phyloP scores from a whole-genome alignment of 2,329 filamentous ascomycete species.

The Xylariaceae sp. region DNA sequence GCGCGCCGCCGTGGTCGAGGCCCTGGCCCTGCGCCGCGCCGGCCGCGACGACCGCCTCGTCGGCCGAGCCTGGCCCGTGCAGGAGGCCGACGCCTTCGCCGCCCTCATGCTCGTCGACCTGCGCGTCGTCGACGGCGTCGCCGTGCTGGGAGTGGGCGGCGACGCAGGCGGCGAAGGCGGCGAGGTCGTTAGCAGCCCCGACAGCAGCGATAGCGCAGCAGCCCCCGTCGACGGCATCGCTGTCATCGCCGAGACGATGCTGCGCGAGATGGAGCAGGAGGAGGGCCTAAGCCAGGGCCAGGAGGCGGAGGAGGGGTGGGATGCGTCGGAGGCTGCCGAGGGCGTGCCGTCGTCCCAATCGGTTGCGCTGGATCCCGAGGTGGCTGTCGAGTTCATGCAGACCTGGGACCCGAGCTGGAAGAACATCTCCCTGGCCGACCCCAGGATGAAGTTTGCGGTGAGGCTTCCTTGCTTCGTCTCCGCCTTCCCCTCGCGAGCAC shows the following conservation, averaged over 20 bases:
- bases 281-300: too few species aligned
- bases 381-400: slow-evolving; percentile 34
- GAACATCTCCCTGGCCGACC: slow-evolving; percentile 46
- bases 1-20: slow-evolving; percentile 45
- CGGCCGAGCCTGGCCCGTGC: slow-evolving; percentile 13
- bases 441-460: slow-evolving; percentile 66
- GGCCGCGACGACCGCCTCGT: slow-evolving; percentile 18
- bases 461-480: slow-evolving; percentile 24
- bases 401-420: slow-evolving; percentile 52
- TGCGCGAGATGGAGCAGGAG: too few species aligned
- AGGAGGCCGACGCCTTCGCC: slow-evolving; percentile 26
- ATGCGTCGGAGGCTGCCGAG: too few species aligned
- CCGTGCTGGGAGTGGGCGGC: too few species aligned
- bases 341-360: too few species aligned
- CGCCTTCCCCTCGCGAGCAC: neutral
- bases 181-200: too few species aligned
- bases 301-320: too few species aligned
- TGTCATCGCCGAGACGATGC: too few species aligned
- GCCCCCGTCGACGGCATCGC: too few species aligned
- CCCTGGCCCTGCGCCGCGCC: slow-evolving; percentile 34
- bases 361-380: too few species aligned
- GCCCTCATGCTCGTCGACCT: slow-evolving; percentile 30
- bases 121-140: slow-evolving; percentile 28
- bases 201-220: too few species aligned
- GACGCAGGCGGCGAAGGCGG: too few species aligned